Percentiles rank a stretch among this genome's conserved stretches.
Conservation (phyloP, 352 stramenopile genomes). For the Phytophthora idaei region DNA sequence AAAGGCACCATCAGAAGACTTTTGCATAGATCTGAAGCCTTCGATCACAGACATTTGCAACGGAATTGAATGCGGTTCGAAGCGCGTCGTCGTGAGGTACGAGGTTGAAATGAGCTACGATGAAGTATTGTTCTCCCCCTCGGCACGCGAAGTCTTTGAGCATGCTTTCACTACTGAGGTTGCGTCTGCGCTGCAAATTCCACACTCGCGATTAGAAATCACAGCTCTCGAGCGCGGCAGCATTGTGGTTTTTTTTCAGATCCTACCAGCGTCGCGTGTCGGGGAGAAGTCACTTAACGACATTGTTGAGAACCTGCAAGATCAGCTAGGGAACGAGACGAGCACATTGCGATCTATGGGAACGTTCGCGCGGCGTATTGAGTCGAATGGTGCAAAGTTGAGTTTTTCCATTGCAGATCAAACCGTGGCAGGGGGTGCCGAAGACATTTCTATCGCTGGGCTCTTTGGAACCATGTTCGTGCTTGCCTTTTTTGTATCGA, state of each 20-base stretch:
- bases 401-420: conserved; percentile 75
- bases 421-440: conserved; percentile 56
- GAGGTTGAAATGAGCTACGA: conserved; percentile 80
- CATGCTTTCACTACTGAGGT: conserved; percentile 72
- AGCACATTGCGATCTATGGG: conserved; percentile 69
- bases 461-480: conserved; percentile 68
- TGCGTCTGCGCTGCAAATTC: conserved; percentile 61
- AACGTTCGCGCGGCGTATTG: conserved; percentile 69
- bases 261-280: conserved; percentile 61
- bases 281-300: conserved; percentile 70
- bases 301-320: conserved; percentile 66
- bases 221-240: conserved; percentile 58
- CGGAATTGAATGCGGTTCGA: conserved; percentile 76
- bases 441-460: conserved; percentile 71
- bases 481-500: conserved; percentile 58
- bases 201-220: conserved; percentile 59
- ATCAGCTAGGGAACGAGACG: conserved; percentile 54
- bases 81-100: conserved; percentile 69
- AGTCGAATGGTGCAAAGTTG: conserved; percentile 64
- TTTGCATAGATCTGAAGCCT: conserved; percentile 49
- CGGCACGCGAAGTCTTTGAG: conserved; percentile 61
- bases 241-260: conserved; percentile 71
- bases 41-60: conserved; percentile 74
- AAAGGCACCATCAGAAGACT: conserved; percentile 26
- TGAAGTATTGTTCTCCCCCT: conserved; percentile 68